Evolutionary conservation across 192 early-diverging fungal genomes (phyloP).

Genomic region (Coemansia sp.): DNA sequence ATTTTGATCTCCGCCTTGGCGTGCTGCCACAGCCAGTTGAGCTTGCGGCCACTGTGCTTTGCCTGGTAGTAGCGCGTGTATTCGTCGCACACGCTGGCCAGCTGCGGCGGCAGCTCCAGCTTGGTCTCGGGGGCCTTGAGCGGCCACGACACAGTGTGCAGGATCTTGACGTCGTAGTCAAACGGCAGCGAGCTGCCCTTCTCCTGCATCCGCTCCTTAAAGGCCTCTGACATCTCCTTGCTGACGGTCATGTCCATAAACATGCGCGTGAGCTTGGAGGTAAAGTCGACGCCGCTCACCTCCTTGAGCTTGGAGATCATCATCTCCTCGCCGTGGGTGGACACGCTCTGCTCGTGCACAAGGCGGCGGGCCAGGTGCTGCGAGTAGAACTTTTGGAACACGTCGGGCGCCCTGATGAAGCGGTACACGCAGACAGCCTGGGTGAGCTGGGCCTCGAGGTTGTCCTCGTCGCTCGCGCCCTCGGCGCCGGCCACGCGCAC

Average conservation of each 20-base stretch:
- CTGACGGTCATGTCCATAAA: conserved; percentile 91
- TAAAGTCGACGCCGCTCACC: conserved; percentile 94
- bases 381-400: conserved; percentile 97
- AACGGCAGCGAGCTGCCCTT: conserved; percentile 34
- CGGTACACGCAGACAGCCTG: conserved; percentile 86
- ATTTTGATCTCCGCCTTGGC: conserved; percentile 91
- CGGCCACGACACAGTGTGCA: conserved; percentile 89
- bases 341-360: conserved; percentile 82
- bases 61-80: conserved; percentile 86
- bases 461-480: conserved; percentile 45
- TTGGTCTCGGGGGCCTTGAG: conserved; percentile 69
- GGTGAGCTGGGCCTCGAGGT: conserved; percentile 49
- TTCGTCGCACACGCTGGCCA: conserved; percentile 77
- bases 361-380: conserved; percentile 91
- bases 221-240: conserved; percentile 83
- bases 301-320: conserved; percentile 94
- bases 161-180: conserved; percentile 85
- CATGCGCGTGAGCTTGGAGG: conserved; percentile 91
- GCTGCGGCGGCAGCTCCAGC: conserved; percentile 85
- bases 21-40: conserved; percentile 94
- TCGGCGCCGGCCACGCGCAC: conserved; percentile 31
- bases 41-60: conserved; percentile 84
- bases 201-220: conserved; percentile 58
- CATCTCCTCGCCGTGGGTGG: conserved; percentile 85
- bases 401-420: conserved; percentile 96